Evolutionary conservation across 768 basidiomycete genomes (phyloP).

Genomic region (Tephrocybe sp.): DNA sequence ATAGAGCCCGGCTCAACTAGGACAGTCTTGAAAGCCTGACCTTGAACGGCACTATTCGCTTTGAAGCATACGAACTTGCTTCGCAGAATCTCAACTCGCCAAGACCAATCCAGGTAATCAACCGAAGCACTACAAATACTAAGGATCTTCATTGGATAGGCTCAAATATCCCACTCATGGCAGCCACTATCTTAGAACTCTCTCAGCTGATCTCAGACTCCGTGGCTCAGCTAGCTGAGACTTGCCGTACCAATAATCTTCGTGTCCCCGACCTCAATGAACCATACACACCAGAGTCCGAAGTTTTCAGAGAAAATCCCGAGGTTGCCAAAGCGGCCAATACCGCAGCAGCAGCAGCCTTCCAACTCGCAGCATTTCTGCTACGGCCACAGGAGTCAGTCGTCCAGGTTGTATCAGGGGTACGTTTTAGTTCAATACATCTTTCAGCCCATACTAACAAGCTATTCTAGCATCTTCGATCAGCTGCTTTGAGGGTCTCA

Average conservation of each 20-base stretch:
- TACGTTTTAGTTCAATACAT: constrained; percentile 11
- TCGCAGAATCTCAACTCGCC: too few relatives aligned
- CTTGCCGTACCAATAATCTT: constrained; percentile 15
- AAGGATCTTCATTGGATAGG: too few relatives aligned
- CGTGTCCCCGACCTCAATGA: constrained; percentile 26
- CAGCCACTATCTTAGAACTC: constrained; percentile 12
- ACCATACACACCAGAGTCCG: constrained; percentile 22
- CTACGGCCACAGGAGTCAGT: constrained; percentile 25
- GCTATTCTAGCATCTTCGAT: constrained; percentile 19
- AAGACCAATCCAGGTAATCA: too few relatives aligned
- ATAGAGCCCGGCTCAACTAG: too few relatives aligned
- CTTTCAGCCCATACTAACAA: too few relatives aligned
- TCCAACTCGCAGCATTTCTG: constrained; percentile 30
- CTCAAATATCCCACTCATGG: constrained; percentile 6
- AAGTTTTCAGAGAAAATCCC: constrained; percentile 27
- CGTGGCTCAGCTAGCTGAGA: constrained; percentile 23
- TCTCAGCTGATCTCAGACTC: constrained; percentile 18
- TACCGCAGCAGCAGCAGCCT: constrained; percentile 30
- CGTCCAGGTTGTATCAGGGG: constrained; percentile 21
- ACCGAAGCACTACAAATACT: too few relatives aligned
- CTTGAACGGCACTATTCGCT: too few relatives aligned
- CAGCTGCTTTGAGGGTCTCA: constrained; percentile 24
- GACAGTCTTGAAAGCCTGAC: too few relatives aligned
- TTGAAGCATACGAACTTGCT: too few relatives aligned
- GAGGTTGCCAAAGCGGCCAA: constrained; percentile 28